phyloP scores from a whole-genome alignment of 306 rosid genomes.

The Cucumis melo region DNA sequence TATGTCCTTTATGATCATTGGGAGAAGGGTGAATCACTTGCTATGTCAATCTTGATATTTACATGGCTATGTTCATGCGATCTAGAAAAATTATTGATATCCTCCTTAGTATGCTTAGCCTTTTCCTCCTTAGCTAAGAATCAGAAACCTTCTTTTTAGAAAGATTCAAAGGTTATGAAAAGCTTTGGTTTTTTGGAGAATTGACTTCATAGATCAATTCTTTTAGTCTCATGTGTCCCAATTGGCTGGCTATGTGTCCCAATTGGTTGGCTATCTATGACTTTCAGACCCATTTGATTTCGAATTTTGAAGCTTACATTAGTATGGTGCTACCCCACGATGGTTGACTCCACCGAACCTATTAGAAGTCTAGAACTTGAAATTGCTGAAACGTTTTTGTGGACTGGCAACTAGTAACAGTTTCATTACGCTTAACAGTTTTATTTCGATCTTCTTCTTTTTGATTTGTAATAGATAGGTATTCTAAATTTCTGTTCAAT shows the following conservation, averaged over 20 bases:
- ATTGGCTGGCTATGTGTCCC: neutral
- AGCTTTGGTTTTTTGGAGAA: neutral
- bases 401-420: neutral
- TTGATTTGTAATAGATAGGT: too few relatives aligned
- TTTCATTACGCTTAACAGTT: neutral
- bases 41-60: neutral
- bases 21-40: neutral
- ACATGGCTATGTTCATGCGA: neutral
- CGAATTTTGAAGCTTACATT: neutral
- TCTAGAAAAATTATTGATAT: neutral
- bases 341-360: conserved; percentile 1
- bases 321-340: neutral
- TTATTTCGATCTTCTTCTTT: too few relatives aligned
- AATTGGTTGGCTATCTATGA: neutral
- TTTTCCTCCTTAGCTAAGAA: neutral
- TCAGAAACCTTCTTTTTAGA: neutral
- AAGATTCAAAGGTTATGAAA: neutral
- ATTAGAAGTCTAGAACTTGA: neutral
- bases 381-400: neutral
- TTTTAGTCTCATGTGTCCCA: neutral
- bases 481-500: too few relatives aligned
- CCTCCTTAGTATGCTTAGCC: neutral
- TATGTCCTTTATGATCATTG: neutral
- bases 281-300: neutral
- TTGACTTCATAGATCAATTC: conserved; percentile 5